phyloP scores from a whole-genome alignment of 148 eudicot species.

The Bassia scoparia region DNA sequence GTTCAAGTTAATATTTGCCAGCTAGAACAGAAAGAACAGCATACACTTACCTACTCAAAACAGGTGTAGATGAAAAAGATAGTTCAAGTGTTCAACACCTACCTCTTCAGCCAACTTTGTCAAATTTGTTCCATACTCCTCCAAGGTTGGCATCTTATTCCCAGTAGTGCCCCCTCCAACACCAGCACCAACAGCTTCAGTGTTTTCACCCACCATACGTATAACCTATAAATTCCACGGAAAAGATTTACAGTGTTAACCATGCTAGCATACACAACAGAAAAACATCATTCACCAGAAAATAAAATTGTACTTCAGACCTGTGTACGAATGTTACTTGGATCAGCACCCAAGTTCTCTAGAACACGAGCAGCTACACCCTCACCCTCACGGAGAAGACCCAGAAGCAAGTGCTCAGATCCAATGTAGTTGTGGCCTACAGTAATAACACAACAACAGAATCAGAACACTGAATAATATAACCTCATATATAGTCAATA shows the following conservation, averaged over 20 bases:
- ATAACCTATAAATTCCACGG: constrained; percentile 45
- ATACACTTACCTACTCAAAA: background rate
- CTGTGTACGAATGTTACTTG: constrained; percentile 81
- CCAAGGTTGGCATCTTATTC: constrained; percentile 85
- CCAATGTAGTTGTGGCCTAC: constrained; percentile 80
- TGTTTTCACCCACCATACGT: constrained; percentile 88
- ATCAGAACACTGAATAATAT: constrained; percentile 4
- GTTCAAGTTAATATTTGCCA: constrained; percentile 1
- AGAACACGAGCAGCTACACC: constrained; percentile 92
- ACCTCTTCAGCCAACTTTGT: constrained; percentile 97
- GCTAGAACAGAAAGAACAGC: background rate
- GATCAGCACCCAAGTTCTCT: constrained; percentile 89
- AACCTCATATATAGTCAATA: background rate
- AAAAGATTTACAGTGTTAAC: background rate
- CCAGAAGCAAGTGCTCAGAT: constrained; percentile 90
- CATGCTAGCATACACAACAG: background rate
- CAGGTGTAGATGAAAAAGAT: background rate
- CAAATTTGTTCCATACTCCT: constrained; percentile 93
- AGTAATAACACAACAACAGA: background rate
- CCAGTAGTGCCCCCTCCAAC: constrained; percentile 73
- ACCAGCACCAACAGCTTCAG: constrained; percentile 81
- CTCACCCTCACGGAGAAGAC: constrained; percentile 94
- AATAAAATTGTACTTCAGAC: constrained; percentile 23
- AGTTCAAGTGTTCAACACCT: constrained; percentile 10
- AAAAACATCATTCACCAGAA: background rate